phyloP scores from a whole-genome alignment of 441 rosid genomes.

The Mallotus japonicus region DNA sequence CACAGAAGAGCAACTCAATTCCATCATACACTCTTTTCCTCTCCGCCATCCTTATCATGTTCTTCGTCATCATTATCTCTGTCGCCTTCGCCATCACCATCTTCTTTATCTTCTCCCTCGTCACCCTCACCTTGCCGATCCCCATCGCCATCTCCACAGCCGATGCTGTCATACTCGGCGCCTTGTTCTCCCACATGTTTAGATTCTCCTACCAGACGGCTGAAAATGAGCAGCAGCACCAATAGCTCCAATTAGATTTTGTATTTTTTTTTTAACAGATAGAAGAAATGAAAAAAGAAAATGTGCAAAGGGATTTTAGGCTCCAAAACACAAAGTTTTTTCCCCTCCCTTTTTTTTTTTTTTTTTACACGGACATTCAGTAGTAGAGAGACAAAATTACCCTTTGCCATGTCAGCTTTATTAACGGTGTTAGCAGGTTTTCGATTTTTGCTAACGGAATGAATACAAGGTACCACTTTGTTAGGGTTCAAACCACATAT shows the following conservation, averaged over 20 bases:
- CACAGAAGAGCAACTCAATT: too few relatives aligned
- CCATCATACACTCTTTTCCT: conserved; percentile 15
- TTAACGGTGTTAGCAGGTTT: too few relatives aligned
- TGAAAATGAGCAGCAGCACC: conserved; percentile 33
- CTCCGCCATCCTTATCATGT: conserved; percentile 33
- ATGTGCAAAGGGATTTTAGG: background rate
- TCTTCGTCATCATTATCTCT: conserved; percentile 20
- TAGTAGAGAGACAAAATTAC: too few relatives aligned
- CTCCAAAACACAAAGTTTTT: too few relatives aligned
- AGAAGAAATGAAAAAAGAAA: background rate
- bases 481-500: too few relatives aligned
- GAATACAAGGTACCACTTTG: too few relatives aligned
- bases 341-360: too few relatives aligned
- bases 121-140: conserved; percentile 34
- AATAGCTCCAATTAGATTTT: conserved; percentile 21
- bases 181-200: conserved; percentile 47
- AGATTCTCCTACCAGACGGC: conserved; percentile 46
- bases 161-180: conserved; percentile 22
- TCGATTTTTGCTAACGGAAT: too few relatives aligned
- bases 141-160: conserved; percentile 25
- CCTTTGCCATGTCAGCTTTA: too few relatives aligned
- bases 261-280: too few relatives aligned
- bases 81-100: conserved; percentile 10
- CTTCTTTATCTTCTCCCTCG: conserved; percentile 26
- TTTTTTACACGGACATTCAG: too few relatives aligned